Evolutionary conservation across 176 grass and related monocot genomes (phyloP), one percentile per base, ranked within the genome.

Genomic region (Oryza glumipatula): DNA sequence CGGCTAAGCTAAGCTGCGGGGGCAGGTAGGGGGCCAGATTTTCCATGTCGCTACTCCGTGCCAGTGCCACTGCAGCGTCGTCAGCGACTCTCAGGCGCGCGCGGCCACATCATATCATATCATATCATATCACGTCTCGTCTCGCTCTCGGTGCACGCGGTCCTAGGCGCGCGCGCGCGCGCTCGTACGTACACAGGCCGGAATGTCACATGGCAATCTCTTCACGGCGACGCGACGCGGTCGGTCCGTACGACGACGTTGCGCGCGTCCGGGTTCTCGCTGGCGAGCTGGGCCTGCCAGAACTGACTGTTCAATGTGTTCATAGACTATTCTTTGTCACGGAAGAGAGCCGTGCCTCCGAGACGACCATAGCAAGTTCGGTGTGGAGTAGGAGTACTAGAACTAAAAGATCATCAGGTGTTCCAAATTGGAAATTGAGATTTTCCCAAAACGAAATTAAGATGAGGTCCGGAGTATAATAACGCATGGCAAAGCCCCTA

Each of bases 21-120:
- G 46, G 88, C 84, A 83, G 84, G 84, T 90, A 86, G 84, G 88
- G 88, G 88, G 80, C 84, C 63, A 84, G 81, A 74, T 74, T 70
- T 70, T 26, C 80, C 58, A 58, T 78, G n/a, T 60, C 76, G 58
- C 84, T 76, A 43, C 64, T 32, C 70, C 76, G 6, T 21, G 32
- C 1, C 65, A 78, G 6, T 21, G 32, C 1, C 65, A 78, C 88
- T 74, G 88, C 83, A 68, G 79, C 46, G 21, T 21, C 83, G 88
- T 86, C 83, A 76, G 74, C 81, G 28, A 24, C 11, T 24, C 11
- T 24, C 82, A 48, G 71, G 78, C 39, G 39, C 39, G 7, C 39
- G 39, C 78, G 72, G 73, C 88, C 61, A 83, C 74, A 22, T 90
- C 30, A 32, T 32, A 32, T 32, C 30, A 30, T 30, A 30, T 30